Conservation (phyloP, 352 stramenopile species). For the Elongisporangium anandrum region DNA sequence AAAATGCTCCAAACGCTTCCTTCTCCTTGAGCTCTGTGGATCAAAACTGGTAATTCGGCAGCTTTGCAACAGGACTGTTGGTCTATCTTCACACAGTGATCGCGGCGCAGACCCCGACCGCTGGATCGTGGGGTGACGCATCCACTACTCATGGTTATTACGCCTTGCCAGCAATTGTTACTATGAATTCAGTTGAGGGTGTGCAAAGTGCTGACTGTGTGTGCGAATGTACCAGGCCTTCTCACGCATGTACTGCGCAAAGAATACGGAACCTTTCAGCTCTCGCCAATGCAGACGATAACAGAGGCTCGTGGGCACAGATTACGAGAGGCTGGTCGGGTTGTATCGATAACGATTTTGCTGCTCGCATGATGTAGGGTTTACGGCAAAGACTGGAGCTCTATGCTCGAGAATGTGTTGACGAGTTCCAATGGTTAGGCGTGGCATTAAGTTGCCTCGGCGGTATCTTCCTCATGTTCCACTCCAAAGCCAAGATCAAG, state of each 20-base stretch:
- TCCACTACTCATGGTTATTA: conserved; percentile 32
- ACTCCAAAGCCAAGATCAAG: not conserved
- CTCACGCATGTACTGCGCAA: conserved; percentile 65
- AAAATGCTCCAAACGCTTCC: not conserved
- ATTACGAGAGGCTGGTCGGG: not conserved
- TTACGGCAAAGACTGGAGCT: conserved; percentile 17
- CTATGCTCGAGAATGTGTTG: conserved; percentile 21
- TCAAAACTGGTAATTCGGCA: not conserved
- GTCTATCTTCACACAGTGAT: conserved; percentile 27
- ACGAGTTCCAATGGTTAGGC: conserved; percentile 22
- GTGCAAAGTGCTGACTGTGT: not conserved
- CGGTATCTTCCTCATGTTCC: conserved; percentile 7
- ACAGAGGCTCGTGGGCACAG: conserved; percentile 16
- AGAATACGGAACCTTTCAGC: conserved; percentile 91
- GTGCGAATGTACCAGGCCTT: conserved; percentile 15
- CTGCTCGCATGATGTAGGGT: conserved; percentile 12
- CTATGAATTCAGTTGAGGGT: not conserved
- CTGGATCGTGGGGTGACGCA: conserved; percentile 90
- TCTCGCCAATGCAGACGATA: conserved; percentile 65
- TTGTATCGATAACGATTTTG: not conserved
- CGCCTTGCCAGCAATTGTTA: no score
- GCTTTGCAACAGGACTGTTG: conserved; percentile 27
- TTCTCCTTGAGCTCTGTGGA: conserved; percentile 11
- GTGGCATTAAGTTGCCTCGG: conserved; percentile 17
- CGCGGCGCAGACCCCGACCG: conserved; percentile 20